phyloP scores from a whole-genome alignment of 441 rosid genomes.

The Raphanus hybrid region DNA sequence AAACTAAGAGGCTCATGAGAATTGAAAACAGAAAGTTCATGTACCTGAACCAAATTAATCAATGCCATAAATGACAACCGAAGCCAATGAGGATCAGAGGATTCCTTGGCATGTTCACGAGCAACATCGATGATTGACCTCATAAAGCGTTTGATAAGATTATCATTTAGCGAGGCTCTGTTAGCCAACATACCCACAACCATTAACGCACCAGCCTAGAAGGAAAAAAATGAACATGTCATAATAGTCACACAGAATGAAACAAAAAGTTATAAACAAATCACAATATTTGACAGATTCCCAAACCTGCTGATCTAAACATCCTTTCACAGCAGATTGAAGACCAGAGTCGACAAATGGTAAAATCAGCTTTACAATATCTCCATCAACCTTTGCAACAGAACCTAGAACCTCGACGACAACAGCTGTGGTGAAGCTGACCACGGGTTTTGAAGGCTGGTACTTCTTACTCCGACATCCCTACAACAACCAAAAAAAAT shows the following conservation, averaged over 20 bases:
- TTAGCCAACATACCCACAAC: constrained; percentile 77
- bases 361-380: constrained; percentile 76
- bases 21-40: constrained; percentile 12
- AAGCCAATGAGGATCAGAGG: constrained; percentile 69
- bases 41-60: constrained; percentile 91
- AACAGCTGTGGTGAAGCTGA: constrained; percentile 89
- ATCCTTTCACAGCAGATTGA: constrained; percentile 61
- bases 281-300: constrained; percentile 16
- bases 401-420: constrained; percentile 80
- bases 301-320: constrained; percentile 85
- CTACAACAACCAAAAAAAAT: constrained; percentile 45
- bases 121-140: constrained; percentile 78
- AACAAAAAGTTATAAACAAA: background rate
- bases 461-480: constrained; percentile 79
- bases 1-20: constrained; percentile 13
- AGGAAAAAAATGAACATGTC: constrained; percentile 10
- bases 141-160: constrained; percentile 79
- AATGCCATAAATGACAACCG: constrained; percentile 77
- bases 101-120: constrained; percentile 67
- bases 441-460: constrained; percentile 65
- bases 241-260: constrained; percentile 16
- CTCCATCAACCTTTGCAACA: constrained; percentile 61
- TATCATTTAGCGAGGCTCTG: constrained; percentile 71
- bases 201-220: constrained; percentile 96
- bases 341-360: constrained; percentile 87